phyloP scores from a whole-genome alignment of 129 eudicot species.

The Centella asiatica region DNA sequence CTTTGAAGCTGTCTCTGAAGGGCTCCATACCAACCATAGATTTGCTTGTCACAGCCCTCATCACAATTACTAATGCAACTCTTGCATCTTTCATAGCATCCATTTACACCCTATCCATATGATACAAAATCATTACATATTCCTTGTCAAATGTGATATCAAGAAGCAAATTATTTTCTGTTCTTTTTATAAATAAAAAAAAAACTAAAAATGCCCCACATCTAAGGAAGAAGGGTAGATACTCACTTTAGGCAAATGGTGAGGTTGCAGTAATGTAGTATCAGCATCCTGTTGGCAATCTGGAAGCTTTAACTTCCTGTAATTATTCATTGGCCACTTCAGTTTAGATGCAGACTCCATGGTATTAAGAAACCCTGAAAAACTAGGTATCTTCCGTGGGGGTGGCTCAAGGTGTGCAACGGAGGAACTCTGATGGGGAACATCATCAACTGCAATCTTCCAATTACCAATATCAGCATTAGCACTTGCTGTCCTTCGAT shows the following conservation, averaged over 20 bases:
- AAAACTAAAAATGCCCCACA: not conserved
- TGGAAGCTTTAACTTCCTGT: slow-evolving; percentile 53
- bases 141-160: not conserved
- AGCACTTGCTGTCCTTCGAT: slow-evolving; percentile 93
- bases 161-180: slow-evolving; percentile 3
- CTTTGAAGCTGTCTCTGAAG: slow-evolving; percentile 76
- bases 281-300: slow-evolving; percentile 50
- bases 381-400: slow-evolving; percentile 72
- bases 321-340: slow-evolving; percentile 59
- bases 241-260: slow-evolving; percentile 45
- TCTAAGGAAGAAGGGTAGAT: not conserved
- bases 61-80: slow-evolving; percentile 61
- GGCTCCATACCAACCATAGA: slow-evolving; percentile 81
- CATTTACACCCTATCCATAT: slow-evolving; percentile 36
- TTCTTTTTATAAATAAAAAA: too few relatives aligned
- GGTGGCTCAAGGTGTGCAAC: slow-evolving; percentile 36
- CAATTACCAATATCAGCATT: slow-evolving; percentile 75
- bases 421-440: slow-evolving; percentile 16
- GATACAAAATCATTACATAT: slow-evolving; percentile 3
- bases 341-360: slow-evolving; percentile 51
- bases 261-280: slow-evolving; percentile 37
- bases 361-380: slow-evolving; percentile 58
- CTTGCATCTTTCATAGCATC: slow-evolving; percentile 62
- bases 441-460: slow-evolving; percentile 53
- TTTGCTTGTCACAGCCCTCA: slow-evolving; percentile 72